Evolutionary conservation across 306 rosid genomes (phyloP).

Genomic region (Quercus gilva): DNA sequence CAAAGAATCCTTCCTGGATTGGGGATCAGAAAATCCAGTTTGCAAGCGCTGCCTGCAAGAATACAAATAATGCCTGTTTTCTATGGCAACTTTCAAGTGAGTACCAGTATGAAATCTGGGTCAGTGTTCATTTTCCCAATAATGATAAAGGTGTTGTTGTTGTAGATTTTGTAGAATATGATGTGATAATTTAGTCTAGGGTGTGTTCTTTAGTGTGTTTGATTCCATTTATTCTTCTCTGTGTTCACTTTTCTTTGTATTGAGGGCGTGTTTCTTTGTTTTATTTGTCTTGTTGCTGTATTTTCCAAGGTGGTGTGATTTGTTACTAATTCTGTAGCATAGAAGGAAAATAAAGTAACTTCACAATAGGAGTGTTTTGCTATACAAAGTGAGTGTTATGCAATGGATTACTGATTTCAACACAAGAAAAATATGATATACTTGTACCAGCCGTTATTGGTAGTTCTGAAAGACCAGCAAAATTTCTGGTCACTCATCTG

Average conservation of each 20-base stretch:
- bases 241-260: not conserved
- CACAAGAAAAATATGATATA: not conserved
- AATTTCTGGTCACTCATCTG: not conserved
- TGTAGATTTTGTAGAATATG: conserved; percentile 50
- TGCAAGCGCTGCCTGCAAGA: conserved; percentile 34
- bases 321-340: conserved; percentile 26
- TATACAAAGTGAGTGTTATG: not conserved
- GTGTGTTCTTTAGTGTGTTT: conserved; percentile 46
- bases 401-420: not conserved
- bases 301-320: conserved; percentile 17
- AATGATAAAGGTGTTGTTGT: conserved; percentile 8
- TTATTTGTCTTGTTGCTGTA: conserved; percentile 9
- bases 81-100: conserved; percentile 11
- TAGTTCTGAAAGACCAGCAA: not conserved
- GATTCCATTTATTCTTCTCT: conserved; percentile 37
- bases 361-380: not conserved
- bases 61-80: conserved; percentile 29
- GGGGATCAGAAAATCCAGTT: conserved; percentile 23
- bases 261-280: conserved; percentile 1
- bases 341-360: conserved; percentile 18
- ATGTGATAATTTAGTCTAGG: conserved; percentile 42
- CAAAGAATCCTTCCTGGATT: conserved; percentile 22
- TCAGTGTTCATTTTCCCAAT: conserved; percentile 11
- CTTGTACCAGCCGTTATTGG: not conserved
- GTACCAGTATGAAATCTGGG: conserved; percentile 1